Evolutionary conservation across 345 rosid genomes (phyloP).

Genomic region (Murraya paniculata): DNA sequence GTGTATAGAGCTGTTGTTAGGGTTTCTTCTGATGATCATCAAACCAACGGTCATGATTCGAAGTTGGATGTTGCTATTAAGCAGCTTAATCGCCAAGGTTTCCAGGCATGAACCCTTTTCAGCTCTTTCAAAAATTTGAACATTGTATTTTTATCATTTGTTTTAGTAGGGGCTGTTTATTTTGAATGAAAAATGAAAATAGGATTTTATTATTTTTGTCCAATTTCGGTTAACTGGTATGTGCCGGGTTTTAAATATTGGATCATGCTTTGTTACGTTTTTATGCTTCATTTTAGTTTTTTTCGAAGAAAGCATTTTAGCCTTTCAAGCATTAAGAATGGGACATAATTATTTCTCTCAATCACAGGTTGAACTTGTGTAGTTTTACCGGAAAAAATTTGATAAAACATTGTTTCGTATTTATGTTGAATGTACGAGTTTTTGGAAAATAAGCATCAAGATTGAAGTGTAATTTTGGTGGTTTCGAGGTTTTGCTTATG

Average conservation of each 20-base stretch:
- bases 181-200: neutral
- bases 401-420: neutral
- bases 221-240: neutral
- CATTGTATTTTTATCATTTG: neutral
- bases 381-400: neutral
- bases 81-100: constrained; percentile 90
- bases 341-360: neutral
- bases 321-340: neutral
- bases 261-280: neutral
- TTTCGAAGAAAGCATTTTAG: neutral
- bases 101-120: constrained; percentile 72
- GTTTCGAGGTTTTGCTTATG: constrained; percentile 19
- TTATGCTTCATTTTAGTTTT: neutral
- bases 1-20: constrained; percentile 72
- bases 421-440: neutral
- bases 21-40: constrained; percentile 27
- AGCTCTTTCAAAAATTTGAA: neutral
- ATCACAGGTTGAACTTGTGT: neutral
- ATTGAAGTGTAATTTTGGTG: neutral
- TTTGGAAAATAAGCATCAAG: neutral
- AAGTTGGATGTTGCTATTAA: constrained; percentile 77
- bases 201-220: neutral
- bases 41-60: constrained; percentile 30
- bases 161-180: neutral
- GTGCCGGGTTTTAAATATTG: neutral